These are phyloP conservation scores for Tuber calosporum DNA, from an alignment of 495 filamentous ascomycete species.

Conservation along the genomic window DNA sequence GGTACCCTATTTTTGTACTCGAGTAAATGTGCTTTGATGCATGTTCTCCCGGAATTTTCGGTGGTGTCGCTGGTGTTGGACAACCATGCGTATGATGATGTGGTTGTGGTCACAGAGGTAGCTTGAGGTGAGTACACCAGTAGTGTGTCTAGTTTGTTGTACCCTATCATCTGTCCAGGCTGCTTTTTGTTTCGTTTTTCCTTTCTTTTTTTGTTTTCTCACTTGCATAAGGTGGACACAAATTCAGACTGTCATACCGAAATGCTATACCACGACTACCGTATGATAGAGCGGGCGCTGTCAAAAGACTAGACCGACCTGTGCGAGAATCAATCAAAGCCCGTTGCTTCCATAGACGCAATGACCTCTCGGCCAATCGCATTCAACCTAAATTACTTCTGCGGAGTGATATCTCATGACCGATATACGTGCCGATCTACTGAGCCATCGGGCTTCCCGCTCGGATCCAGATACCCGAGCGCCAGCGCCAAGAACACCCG, in stretches of 20 bases:
- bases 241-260: background rate
- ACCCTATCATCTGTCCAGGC: background rate
- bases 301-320: background rate
- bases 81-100: background rate
- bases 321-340: background rate
- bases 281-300: background rate
- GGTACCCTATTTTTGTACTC: background rate
- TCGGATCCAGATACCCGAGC: background rate
- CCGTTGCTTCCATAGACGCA: background rate
- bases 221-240: background rate
- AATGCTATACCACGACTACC: background rate
- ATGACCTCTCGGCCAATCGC: background rate
- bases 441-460: background rate
- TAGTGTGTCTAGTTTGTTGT: background rate
- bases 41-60: background rate
- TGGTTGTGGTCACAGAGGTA: background rate
- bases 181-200: background rate
- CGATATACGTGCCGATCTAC: background rate
- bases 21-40: background rate
- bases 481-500: background rate
- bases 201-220: background rate
- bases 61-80: background rate
- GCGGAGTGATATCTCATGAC: background rate
- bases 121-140: background rate
- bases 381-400: background rate